Conservation (phyloP, 306 rosid genomes). For the Oemleria cerasiformis region DNA sequence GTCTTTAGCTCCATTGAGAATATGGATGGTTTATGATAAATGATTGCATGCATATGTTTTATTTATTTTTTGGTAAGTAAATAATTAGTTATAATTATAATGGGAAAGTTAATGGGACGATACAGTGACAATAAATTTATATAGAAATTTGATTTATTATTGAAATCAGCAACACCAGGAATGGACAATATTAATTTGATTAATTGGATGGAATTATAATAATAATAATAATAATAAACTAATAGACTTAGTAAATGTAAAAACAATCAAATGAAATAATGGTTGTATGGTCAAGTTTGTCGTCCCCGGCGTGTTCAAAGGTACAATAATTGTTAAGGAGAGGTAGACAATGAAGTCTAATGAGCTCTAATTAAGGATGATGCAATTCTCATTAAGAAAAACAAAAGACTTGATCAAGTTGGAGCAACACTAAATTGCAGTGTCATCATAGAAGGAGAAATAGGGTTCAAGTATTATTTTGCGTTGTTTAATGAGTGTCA, state of each 20-base stretch:
- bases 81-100: too few relatives aligned
- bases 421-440: conserved; percentile 10
- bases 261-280: background rate
- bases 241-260: background rate
- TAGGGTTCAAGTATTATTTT: too few relatives aligned
- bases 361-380: conserved; percentile 15
- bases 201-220: too few relatives aligned
- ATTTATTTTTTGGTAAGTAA: too few relatives aligned
- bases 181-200: too few relatives aligned
- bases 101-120: too few relatives aligned
- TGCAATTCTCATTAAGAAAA: conserved; percentile 11
- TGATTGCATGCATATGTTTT: too few relatives aligned
- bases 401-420: too few relatives aligned
- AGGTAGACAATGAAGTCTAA: conserved; percentile 10
- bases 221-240: background rate
- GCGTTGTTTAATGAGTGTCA: too few relatives aligned
- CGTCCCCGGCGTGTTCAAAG: conserved; percentile 8
- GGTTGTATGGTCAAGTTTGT: conserved; percentile 13
- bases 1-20: background rate
- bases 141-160: too few relatives aligned
- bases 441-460: background rate
- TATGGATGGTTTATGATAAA: background rate
- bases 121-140: too few relatives aligned
- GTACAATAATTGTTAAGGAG: conserved; percentile 12
- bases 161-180: too few relatives aligned